Evolutionary conservation across 1,139 yeast species (phyloP).

Genomic region (Protomyces arabidopsidicola): DNA sequence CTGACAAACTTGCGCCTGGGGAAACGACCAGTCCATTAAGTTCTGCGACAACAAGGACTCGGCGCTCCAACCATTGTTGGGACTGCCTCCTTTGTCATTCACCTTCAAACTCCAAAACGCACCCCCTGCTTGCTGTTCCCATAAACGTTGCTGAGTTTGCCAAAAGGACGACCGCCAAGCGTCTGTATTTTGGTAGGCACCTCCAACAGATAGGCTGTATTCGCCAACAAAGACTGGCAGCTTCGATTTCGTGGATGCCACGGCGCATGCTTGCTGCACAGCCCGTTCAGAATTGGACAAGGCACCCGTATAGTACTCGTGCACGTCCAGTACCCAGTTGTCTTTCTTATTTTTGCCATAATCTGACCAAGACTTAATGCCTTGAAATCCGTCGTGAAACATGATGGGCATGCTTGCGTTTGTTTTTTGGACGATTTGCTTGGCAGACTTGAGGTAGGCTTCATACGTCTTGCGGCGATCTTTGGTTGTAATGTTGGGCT

Average conservation of each 20-base stretch:
- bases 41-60: neutral
- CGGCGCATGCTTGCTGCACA: neutral
- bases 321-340: conserved; percentile 20
- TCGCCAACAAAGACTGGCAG: conserved; percentile 20
- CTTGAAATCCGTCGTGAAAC: conserved; percentile 24
- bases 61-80: conserved; percentile 22
- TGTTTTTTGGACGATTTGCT: conserved; percentile 5
- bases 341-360: conserved; percentile 17
- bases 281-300: conserved; percentile 5
- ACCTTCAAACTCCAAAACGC: conserved; percentile 22
- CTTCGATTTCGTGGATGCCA: conserved; percentile 2
- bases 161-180: conserved; percentile 35
- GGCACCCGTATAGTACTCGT: conserved; percentile 17
- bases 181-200: conserved; percentile 11
- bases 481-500: conserved; percentile 15
- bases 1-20: neutral
- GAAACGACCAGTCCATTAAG: neutral
- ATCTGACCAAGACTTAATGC: conserved; percentile 5
- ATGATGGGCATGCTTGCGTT: conserved; percentile 22
- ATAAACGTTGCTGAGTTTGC: conserved; percentile 45
- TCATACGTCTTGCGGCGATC: conserved; percentile 10
- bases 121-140: conserved; percentile 17
- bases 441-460: conserved; percentile 10
- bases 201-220: conserved; percentile 16
- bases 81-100: conserved; percentile 3